Conservation (phyloP, 495 filamentous ascomycete species). For the Bacidia gigantensis region DNA sequence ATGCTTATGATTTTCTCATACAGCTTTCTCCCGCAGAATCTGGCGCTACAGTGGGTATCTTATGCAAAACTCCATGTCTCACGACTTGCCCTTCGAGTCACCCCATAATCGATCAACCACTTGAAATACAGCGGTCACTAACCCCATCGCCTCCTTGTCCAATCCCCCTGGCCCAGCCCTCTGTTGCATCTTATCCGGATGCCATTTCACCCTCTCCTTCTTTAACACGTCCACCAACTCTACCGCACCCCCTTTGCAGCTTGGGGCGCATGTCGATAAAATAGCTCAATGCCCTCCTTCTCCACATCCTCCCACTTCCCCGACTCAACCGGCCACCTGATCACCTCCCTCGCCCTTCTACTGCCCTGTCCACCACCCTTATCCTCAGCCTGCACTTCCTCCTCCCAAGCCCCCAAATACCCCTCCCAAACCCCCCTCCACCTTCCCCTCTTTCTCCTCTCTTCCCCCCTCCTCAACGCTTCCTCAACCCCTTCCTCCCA, state of each 20-base stretch:
- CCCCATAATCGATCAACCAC: slow-evolving; percentile 74
- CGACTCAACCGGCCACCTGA: slow-evolving; percentile 69
- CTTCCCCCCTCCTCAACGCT: slow-evolving; percentile 37
- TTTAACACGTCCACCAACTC: slow-evolving; percentile 53
- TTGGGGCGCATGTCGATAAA: slow-evolving; percentile 42
- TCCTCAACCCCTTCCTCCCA: slow-evolving; percentile 38
- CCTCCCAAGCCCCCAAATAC: slow-evolving; percentile 52
- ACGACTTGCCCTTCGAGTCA: slow-evolving; percentile 27
- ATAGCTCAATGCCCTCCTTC: slow-evolving; percentile 46
- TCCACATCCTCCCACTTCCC: slow-evolving; percentile 47
- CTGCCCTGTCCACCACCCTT: slow-evolving; percentile 3
- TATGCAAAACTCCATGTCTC: background rate
- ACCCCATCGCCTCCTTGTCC: slow-evolving; percentile 54
- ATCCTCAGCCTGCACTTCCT: slow-evolving; percentile 28
- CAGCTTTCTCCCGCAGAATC: too few species aligned
- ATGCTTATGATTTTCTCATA: too few species aligned
- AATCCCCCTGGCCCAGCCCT: slow-evolving; percentile 53
- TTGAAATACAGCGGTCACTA: slow-evolving; percentile 85
- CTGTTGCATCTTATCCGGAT: slow-evolving; percentile 97
- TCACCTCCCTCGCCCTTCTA: slow-evolving; percentile 21
- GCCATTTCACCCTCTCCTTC: slow-evolving; percentile 80
- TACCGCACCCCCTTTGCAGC: slow-evolving; percentile 14
- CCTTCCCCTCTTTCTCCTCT: slow-evolving; percentile 31
- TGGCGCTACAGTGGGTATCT: background rate
- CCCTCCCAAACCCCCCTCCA: slow-evolving; percentile 45